phyloP scores from a whole-genome alignment of 177 flowering plant species.

The Telopea speciosissima region DNA sequence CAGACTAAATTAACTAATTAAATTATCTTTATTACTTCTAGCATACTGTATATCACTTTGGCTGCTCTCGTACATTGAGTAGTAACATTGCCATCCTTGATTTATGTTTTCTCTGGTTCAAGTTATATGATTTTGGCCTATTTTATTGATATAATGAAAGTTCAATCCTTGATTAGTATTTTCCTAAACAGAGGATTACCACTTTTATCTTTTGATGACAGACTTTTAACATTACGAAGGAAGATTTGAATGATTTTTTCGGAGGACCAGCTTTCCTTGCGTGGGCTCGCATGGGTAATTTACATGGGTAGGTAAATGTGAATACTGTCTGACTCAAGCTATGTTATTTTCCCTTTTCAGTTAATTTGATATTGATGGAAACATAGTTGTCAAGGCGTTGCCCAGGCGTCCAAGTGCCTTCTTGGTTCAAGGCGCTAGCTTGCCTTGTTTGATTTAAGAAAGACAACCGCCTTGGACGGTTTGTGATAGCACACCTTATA shows the following conservation, averaged over 20 bases:
- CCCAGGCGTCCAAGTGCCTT: too few species aligned
- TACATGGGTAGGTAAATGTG: conserved; percentile 61
- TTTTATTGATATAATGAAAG: neutral
- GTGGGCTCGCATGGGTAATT: conserved; percentile 99
- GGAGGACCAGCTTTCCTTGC: conserved; percentile 99
- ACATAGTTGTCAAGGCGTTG: too few species aligned
- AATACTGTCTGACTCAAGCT: neutral
- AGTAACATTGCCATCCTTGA: too few species aligned
- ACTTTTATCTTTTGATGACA: conserved; percentile 12
- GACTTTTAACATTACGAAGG: conserved; percentile 59
- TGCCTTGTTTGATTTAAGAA: too few species aligned
- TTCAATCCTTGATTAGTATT: neutral
- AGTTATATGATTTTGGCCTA: neutral
- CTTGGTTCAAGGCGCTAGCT: too few species aligned
- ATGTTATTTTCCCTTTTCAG: neutral
- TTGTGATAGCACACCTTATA: too few species aligned
- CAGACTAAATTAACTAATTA: too few species aligned
- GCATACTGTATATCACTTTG: too few species aligned
- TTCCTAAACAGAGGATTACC: neutral
- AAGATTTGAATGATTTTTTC: conserved; percentile 74
- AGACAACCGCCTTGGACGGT: too few species aligned
- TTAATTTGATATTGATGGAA: too few species aligned
- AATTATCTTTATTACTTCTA: too few species aligned
- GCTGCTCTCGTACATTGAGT: too few species aligned
- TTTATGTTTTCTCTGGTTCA: neutral